Percentiles rank a stretch among this genome's conserved stretches.
These are phyloP conservation scores for Pseudogymnoascus sp. DNA, from an alignment of 2,329 filamentous ascomycete species.

Conservation along the genomic window DNA sequence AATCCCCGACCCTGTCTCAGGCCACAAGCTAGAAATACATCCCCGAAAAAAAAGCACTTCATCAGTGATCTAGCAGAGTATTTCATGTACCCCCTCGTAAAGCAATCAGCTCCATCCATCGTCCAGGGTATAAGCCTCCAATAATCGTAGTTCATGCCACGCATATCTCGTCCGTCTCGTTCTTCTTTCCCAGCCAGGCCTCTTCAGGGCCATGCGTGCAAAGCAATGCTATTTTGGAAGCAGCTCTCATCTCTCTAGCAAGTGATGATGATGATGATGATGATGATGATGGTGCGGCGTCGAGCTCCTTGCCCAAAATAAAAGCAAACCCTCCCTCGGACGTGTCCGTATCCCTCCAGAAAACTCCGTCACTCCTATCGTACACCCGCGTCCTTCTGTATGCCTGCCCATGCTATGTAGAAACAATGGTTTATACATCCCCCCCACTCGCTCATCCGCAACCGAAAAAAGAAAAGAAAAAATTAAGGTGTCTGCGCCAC, in stretches of 20 bases:
- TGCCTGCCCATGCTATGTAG: neutral
- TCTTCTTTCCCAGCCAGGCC: neutral
- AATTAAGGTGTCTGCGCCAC: constrained; percentile 3
- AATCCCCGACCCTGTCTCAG: neutral
- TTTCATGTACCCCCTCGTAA: neutral
- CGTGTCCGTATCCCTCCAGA: neutral
- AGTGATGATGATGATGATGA: neutral
- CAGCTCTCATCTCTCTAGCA: neutral
- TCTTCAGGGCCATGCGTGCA: neutral
- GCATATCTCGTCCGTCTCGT: constrained; percentile 2
- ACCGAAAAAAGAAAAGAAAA: neutral
- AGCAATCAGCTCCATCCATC: neutral
- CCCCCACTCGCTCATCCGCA: neutral
- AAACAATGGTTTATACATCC: constrained; percentile 1
- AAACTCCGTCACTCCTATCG: neutral
- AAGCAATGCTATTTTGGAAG: neutral
- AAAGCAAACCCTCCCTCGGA: neutral
- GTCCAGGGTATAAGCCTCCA: constrained; percentile 4
- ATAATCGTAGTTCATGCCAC: constrained; percentile 2
- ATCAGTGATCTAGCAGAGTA: neutral
- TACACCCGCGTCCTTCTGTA: neutral
- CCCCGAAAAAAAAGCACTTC: neutral
- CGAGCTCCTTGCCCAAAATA: neutral
- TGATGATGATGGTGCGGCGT: neutral
- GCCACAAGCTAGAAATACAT: neutral